Evolutionary conservation across 108 stramenopile genomes (phyloP), one percentile per base, ranked within the genome.

Genomic region (Cyclotella atomus): DNA sequence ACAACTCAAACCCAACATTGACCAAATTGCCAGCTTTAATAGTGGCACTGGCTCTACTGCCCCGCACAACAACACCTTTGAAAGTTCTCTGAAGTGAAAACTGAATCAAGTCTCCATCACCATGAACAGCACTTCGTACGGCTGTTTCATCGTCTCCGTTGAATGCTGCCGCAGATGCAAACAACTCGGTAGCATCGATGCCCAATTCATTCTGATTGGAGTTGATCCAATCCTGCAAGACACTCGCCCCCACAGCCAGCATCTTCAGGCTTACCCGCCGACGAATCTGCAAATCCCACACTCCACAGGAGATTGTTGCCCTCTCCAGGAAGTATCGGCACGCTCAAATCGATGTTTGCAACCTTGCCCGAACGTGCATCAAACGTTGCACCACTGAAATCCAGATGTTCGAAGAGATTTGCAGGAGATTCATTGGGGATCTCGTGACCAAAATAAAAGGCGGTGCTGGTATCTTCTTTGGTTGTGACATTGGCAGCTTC

Each of bases 21-120:
- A 68, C 52, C 50, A 68, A 54, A 54, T 68, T 73, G 43, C 72
- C 72, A 15, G 16, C 62, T 27, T 54, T 54, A 34, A 73, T 73
- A 44, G 30, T 73, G 3, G 53, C 52, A 45, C 59, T 61, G 8
- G 43, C 33, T 38, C 70, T 60, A 62, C 70, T 71, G 10, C 60
- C 70, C 29, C 30, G 16, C 2, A 71, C 70, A 41, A 41, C 46
- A 35, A 71, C 20, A 10, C 49, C 60, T 38, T 61, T 50, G 35
- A 52, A 62, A 9, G 29, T 71, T 50, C 70, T 60, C 49, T 49
- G 46, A 45, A 60, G 44, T 49, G 59, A 61, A 16, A 71, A 36
- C 17, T 71, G 70, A 35, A 71, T 71, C 54, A 57, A 41, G 49
- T 71, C 70, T 27, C 70, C 70, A 52, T 71, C 49, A 25, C 34